Percentiles rank a stretch among this genome's conserved stretches.
Conservation (phyloP, 257 asterid species). For the Fraxinus excelsior region DNA sequence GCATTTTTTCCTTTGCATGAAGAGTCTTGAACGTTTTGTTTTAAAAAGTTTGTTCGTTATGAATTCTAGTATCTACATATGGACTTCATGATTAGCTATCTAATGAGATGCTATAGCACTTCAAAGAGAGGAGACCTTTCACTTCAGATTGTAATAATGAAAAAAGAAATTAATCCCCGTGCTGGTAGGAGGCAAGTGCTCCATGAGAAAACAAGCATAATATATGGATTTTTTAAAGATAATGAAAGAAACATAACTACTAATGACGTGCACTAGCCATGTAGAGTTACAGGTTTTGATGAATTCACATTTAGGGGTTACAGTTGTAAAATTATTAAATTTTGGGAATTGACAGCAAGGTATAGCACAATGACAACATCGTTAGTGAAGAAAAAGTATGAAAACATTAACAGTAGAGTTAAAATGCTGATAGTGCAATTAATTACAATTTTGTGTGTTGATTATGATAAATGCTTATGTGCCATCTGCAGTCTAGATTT, state of each 20-base stretch:
- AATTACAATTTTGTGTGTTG: no score
- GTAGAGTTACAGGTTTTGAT: not conserved
- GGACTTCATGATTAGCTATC: slow-evolving; percentile 7
- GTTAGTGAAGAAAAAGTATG: not conserved
- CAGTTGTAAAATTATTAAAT: not conserved
- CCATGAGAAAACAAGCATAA: slow-evolving; percentile 1
- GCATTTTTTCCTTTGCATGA: not conserved
- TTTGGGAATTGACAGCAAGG: not conserved
- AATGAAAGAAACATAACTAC: not conserved
- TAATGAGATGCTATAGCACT: slow-evolving; percentile 1
- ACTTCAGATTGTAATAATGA: slow-evolving; percentile 1
- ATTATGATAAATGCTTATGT: not conserved
- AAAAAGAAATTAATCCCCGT: slow-evolving; percentile 2
- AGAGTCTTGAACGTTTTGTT: not conserved
- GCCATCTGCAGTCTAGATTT: slow-evolving; percentile 21
- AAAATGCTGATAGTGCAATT: not conserved
- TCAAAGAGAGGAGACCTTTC: slow-evolving; percentile 4
- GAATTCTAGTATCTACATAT: not conserved
- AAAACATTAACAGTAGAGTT: not conserved
- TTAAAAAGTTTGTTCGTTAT: not conserved
- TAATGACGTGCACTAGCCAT: not conserved
- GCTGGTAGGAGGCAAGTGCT: slow-evolving; percentile 16
- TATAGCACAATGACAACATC: not conserved
- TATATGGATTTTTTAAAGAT: not conserved
- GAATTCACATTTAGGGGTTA: not conserved